Evolutionary conservation across 176 grass and related monocot species (phyloP).

Genomic region (Cenchrus purpureus): DNA sequence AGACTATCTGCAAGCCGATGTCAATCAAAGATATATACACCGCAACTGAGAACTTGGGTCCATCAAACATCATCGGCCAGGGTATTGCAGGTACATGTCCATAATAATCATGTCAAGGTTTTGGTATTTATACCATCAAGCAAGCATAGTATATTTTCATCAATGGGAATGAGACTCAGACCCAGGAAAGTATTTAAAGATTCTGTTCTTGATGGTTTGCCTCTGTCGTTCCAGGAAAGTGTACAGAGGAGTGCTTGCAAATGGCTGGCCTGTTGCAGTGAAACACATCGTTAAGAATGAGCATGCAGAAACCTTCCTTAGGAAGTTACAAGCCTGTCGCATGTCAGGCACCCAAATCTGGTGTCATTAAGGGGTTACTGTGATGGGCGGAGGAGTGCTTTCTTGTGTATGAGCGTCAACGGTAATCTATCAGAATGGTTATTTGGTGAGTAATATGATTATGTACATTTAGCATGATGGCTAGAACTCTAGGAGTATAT

Average conservation of each 20-base stretch:
- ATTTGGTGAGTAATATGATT: conserved; percentile 53
- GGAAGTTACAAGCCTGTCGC: conserved; percentile 70
- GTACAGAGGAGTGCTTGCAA: conserved; percentile 70
- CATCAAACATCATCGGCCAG: conserved; percentile 65
- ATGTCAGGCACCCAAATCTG: conserved; percentile 76
- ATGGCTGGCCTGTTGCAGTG: conserved; percentile 68
- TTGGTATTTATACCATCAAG: background rate
- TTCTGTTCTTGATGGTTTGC: background rate
- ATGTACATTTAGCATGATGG: background rate
- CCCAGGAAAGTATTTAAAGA: background rate
- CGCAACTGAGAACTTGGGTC: conserved; percentile 54
- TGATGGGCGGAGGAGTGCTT: conserved; percentile 61
- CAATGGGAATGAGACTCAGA: conserved; percentile 3
- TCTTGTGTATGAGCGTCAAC: conserved; percentile 67
- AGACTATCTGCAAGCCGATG: conserved; percentile 54
- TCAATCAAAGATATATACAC: conserved; percentile 63
- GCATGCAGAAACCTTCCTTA: conserved; percentile 68
- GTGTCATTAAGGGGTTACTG: conserved; percentile 67
- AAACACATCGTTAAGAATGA: conserved; percentile 76
- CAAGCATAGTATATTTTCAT: conserved; percentile 7
- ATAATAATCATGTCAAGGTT: background rate
- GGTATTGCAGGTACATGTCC: conserved; percentile 59
- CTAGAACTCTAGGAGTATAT: background rate
- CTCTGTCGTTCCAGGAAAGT: conserved; percentile 60
- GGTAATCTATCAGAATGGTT: conserved; percentile 81